A percentile compares a stretch with the other conserved stretches of the same genome.
Conservation (phyloP, 257 asterid species). For the Salvia splendens region DNA sequence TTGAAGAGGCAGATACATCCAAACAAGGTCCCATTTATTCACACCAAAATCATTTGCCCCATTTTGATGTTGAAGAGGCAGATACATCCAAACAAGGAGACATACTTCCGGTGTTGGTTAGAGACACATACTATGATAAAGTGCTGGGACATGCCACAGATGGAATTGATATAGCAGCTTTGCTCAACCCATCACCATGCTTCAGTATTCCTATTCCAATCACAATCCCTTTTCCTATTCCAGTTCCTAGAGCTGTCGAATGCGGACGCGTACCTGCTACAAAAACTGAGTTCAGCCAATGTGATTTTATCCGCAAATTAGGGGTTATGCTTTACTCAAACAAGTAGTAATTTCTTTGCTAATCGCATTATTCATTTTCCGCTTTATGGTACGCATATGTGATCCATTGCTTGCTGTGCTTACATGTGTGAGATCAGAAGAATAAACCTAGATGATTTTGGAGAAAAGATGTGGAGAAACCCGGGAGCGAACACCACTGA, state of each 20-base stretch:
- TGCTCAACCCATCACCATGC: background rate
- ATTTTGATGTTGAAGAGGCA: no score
- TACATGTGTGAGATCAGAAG: slow-evolving; percentile 22
- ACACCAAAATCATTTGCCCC: no score
- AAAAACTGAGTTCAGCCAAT: slow-evolving; percentile 7
- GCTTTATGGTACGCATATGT: no score
- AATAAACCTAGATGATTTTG: slow-evolving; percentile 30
- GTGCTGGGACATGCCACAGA: slow-evolving; percentile 30
- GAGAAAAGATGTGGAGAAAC: slow-evolving; percentile 38
- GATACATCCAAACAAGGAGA: background rate
- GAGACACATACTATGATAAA: slow-evolving; percentile 37
- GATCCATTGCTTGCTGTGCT: no score
- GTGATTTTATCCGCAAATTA: slow-evolving; percentile 24
- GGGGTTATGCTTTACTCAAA: slow-evolving; percentile 23
- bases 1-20: slow-evolving; percentile 11
- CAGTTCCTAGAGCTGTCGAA: no score
- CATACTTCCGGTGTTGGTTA: slow-evolving; percentile 28
- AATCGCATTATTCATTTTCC: slow-evolving; percentile 2
- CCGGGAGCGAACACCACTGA: slow-evolving; percentile 35
- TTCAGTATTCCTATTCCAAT: background rate
- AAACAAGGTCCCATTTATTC: no score
- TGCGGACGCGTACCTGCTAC: slow-evolving; percentile 6
- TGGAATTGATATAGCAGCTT: slow-evolving; percentile 29
- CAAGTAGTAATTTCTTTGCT: slow-evolving; percentile 29
- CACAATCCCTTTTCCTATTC: no score